Conservation (phyloP, 1,139 yeast genomes). For the Geotrichum restrictum region DNA sequence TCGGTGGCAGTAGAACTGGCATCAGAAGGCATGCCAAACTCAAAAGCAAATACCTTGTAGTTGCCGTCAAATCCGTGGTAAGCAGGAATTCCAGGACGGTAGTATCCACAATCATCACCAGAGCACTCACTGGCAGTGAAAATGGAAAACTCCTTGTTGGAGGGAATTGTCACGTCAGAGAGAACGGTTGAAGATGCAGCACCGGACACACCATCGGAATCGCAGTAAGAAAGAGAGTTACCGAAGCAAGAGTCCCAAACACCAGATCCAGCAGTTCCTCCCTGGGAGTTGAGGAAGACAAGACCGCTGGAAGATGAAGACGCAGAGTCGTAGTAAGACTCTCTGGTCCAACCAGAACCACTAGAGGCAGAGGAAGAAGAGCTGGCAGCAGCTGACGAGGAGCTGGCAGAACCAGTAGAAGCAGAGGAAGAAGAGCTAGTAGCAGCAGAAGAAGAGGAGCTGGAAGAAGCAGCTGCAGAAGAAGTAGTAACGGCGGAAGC, state of each 20-base stretch:
- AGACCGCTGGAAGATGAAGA: slow-evolving; percentile 60
- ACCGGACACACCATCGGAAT: slow-evolving; percentile 63
- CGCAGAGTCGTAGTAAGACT: slow-evolving; percentile 62
- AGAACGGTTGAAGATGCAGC: slow-evolving; percentile 63
- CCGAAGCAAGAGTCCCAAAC: slow-evolving; percentile 82
- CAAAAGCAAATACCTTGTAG: slow-evolving; percentile 80
- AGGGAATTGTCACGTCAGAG: slow-evolving; percentile 57
- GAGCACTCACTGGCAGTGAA: slow-evolving; percentile 67
- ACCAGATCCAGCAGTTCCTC: slow-evolving; percentile 80
- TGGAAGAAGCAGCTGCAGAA: slow-evolving; percentile 1
- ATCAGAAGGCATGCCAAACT: slow-evolving; percentile 86
- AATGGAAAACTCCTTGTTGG: slow-evolving; percentile 74
- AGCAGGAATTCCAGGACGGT: slow-evolving; percentile 82
- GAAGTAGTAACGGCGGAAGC: slow-evolving; percentile 4
- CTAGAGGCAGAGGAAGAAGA: slow-evolving; percentile 22
- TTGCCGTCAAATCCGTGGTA: slow-evolving; percentile 75
- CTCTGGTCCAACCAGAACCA: slow-evolving; percentile 63
- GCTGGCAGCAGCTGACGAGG: slow-evolving; percentile 30
- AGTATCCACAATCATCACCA: slow-evolving; percentile 66
- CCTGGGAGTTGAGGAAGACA: slow-evolving; percentile 77
- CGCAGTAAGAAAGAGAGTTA: slow-evolving; percentile 77
- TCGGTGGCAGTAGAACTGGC: slow-evolving; percentile 34
- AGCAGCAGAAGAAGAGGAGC: slow-evolving; percentile 19
- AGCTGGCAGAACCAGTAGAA: slow-evolving; percentile 26
- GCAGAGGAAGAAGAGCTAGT: slow-evolving; percentile 23